Evolutionary conservation across 805 yeast genomes (phyloP).

Genomic region (Wickerhamiella azymoides): DNA sequence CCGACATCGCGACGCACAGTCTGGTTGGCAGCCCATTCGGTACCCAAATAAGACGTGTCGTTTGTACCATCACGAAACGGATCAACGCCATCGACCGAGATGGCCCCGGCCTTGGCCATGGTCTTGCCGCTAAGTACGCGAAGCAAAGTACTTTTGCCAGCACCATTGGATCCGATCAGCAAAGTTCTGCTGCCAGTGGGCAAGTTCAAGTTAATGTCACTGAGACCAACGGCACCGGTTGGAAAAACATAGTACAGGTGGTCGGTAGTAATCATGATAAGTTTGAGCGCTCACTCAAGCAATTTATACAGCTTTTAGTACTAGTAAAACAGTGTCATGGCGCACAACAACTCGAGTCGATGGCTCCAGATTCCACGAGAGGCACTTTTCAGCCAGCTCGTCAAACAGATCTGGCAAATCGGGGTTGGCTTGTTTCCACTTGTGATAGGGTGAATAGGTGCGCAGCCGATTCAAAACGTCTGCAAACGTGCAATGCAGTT

Average conservation of each 20-base stretch:
- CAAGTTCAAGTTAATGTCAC: conserved; percentile 45
- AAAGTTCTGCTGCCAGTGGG: conserved; percentile 64
- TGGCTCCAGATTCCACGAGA: too few species aligned
- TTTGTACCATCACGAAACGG: conserved; percentile 57
- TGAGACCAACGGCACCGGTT: conserved; percentile 48
- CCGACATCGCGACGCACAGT: conserved; percentile 85
- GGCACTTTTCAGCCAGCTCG: conserved; percentile 19
- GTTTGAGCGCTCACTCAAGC: too few species aligned
- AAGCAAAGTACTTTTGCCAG: conserved; percentile 86
- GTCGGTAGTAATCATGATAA: conserved; percentile 36
- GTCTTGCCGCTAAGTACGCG: conserved; percentile 85
- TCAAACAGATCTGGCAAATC: conserved; percentile 36
- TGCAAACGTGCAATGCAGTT: conserved; percentile 25
- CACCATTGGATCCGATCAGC: conserved; percentile 89
- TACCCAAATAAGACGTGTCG: conserved; percentile 66
- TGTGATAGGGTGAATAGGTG: conserved; percentile 63
- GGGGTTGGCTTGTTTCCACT: conserved; percentile 37
- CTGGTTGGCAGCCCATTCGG: conserved; percentile 94
- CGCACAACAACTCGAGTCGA: too few species aligned
- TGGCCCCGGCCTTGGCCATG: conserved; percentile 56
- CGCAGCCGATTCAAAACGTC: conserved; percentile 39
- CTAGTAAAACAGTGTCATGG: too few species aligned
- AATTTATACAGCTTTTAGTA: too few species aligned
- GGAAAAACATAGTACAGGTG: conserved; percentile 60
- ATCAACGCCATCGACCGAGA: conserved; percentile 67